Percentiles rank a stretch among this genome's conserved stretches.
Evolutionary conservation across 2,329 filamentous ascomycete genomes (phyloP).

Genomic region (Fusarium tuaranense): DNA sequence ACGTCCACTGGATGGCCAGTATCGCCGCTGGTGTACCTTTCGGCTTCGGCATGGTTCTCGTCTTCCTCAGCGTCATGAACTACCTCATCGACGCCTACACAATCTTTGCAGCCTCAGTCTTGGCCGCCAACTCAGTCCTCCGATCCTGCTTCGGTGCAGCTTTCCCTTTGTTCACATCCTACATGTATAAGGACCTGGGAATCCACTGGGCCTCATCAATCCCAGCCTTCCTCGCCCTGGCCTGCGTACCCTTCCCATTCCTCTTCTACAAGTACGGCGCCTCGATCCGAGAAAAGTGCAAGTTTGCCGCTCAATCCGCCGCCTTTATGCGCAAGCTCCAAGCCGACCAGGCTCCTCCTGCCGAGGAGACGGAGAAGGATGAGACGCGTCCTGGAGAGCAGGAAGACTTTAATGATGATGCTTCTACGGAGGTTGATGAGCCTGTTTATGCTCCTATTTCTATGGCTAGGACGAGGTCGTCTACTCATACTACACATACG

Average conservation of each 20-base stretch:
- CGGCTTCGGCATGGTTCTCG: conserved; percentile 66
- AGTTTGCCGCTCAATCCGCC: conserved; percentile 34
- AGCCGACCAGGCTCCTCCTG: not conserved
- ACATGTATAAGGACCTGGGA: conserved; percentile 34
- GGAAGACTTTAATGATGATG: conserved; percentile 24
- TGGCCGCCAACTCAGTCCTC: conserved; percentile 33
- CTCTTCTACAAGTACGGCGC: conserved; percentile 38
- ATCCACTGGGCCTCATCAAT: conserved; percentile 39
- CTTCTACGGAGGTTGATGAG: conserved; percentile 33
- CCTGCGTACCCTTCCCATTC: conserved; percentile 39
- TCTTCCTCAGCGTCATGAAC: conserved; percentile 40
- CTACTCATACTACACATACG: conserved; percentile 12
- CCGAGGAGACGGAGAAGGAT: conserved; percentile 26
- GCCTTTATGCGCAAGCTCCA: conserved; percentile 38
- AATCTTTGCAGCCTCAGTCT: conserved; percentile 35
- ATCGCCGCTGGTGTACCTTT: conserved; percentile 55
- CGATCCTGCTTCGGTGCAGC: conserved; percentile 36
- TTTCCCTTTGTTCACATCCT: conserved; percentile 33
- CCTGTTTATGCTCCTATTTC: conserved; percentile 31
- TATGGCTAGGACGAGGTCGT: conserved; percentile 13
- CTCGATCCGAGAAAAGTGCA: conserved; percentile 37
- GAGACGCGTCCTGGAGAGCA: conserved; percentile 13
- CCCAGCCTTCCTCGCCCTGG: conserved; percentile 31
- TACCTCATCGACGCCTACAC: conserved; percentile 39
- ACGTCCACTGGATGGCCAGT: conserved; percentile 64